These are phyloP conservation scores for Hypoxylon sp. DNA, from an alignment of 2,329 filamentous ascomycete species.

Conservation along the genomic window DNA sequence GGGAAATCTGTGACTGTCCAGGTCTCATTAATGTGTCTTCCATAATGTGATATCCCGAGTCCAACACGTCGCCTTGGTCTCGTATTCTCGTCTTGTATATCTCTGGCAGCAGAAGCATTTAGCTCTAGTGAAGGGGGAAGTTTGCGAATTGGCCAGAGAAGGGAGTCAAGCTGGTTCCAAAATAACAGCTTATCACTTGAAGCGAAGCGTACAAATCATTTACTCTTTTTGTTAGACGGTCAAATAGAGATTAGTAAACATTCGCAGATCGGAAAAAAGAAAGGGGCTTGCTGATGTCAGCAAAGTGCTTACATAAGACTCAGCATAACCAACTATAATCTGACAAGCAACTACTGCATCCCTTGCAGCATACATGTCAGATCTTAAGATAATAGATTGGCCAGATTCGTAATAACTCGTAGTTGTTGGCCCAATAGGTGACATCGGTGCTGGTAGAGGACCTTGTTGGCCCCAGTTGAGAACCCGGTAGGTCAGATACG, in stretches of 20 bases:
- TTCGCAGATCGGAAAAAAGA: background rate
- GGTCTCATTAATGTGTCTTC: background rate
- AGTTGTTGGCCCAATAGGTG: conserved; percentile 13
- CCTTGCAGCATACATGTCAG: conserved; percentile 11
- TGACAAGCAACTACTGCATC: background rate
- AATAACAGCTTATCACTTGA: background rate
- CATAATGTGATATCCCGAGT: background rate
- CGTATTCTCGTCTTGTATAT: background rate
- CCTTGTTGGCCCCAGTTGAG: conserved; percentile 41
- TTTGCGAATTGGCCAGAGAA: background rate
- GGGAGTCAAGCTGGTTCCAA: background rate
- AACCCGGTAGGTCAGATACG: conserved; percentile 40
- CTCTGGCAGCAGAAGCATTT: background rate
- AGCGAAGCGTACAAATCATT: background rate
- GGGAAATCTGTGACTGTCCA: background rate
- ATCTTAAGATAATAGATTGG: background rate
- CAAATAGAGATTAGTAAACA: background rate
- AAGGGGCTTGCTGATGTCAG: conserved; percentile 12
- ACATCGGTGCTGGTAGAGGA: conserved; percentile 19
- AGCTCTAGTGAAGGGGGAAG: background rate
- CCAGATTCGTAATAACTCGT: background rate
- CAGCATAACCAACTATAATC: background rate
- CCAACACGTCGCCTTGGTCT: background rate
- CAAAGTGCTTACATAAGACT: conserved; percentile 11
- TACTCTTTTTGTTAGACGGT: background rate